phyloP scores from a whole-genome alignment of 805 yeast species.

The Candida maesae region DNA sequence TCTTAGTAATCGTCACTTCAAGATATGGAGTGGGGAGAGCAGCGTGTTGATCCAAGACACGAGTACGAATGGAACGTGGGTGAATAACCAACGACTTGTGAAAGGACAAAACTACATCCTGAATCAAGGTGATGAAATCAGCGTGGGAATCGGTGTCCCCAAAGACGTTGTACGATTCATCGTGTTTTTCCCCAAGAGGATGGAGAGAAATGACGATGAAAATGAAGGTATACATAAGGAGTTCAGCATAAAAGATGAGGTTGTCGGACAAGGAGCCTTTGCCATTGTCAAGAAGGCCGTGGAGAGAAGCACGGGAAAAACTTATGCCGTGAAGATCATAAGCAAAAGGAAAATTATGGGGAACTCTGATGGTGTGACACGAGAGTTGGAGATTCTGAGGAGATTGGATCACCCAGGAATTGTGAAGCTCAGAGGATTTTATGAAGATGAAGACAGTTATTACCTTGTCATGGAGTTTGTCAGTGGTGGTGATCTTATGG shows the following conservation, averaged over 20 bases:
- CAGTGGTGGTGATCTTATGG: conserved; percentile 97
- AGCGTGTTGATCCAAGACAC: conserved; percentile 51
- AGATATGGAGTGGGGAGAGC: conserved; percentile 61
- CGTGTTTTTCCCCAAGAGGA: conserved; percentile 33
- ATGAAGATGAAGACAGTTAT: conserved; percentile 76
- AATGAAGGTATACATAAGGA: conserved; percentile 55
- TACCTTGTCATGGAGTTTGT: conserved; percentile 94
- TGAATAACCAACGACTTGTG: conserved; percentile 69
- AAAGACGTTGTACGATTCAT: conserved; percentile 56
- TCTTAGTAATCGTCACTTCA: conserved; percentile 71
- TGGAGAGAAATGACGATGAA: conserved; percentile 15
- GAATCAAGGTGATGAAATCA: conserved; percentile 89
- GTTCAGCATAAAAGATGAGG: conserved; percentile 76
- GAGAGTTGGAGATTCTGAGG: conserved; percentile 80
- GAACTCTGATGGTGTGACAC: conserved; percentile 73
- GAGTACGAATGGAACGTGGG: conserved; percentile 90
- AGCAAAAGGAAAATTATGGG: conserved; percentile 76
- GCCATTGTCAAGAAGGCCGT: conserved; percentile 92
- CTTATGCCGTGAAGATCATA: conserved; percentile 89
- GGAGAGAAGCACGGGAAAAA: conserved; percentile 77
- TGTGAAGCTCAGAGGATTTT: conserved; percentile 76
- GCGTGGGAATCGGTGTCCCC: conserved; percentile 83
- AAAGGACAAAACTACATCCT: conserved; percentile 77
- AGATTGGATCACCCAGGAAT: conserved; percentile 81
- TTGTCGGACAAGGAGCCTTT: conserved; percentile 97